phyloP scores from a whole-genome alignment of 257 asterid genomes.

The Ajuga chamaepitys region DNA sequence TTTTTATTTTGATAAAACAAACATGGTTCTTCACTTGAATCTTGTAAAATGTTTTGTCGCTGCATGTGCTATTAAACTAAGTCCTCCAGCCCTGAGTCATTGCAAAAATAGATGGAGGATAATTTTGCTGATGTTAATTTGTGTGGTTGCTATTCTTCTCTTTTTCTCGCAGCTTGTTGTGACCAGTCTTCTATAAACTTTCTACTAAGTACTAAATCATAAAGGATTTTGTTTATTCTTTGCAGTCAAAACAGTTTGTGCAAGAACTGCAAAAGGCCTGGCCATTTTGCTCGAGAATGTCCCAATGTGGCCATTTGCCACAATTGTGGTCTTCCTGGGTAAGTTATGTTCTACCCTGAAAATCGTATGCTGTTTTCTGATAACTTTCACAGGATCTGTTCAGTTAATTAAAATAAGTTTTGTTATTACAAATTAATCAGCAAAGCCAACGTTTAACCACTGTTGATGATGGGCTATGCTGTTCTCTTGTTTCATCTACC shows the following conservation, averaged over 20 bases:
- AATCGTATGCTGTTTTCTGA: neutral
- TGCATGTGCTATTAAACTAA: neutral
- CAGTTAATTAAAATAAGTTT: neutral
- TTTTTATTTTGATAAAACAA: neutral
- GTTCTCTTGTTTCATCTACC: neutral
- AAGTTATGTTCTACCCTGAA: conserved; percentile 18
- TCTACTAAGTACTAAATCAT: neutral
- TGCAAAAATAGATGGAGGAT: neutral
- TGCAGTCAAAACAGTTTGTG: conserved; percentile 75
- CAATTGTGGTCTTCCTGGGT: conserved; percentile 99
- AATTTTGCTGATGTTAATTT: neutral
- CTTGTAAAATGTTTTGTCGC: neutral
- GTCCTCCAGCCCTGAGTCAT: neutral
- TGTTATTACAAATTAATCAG: neutral
- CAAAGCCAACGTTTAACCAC: neutral
- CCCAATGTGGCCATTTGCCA: conserved; percentile 91
- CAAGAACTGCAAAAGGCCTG: conserved; percentile 96
- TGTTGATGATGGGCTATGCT: neutral
- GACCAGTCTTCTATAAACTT: neutral
- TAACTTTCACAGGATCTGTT: neutral
- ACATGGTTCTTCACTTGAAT: neutral
- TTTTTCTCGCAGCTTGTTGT: neutral
- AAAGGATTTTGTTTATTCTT: conserved; percentile 13
- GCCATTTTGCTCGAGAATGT: conserved; percentile 96
- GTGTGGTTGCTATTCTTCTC: neutral